phyloP scores from a whole-genome alignment of 176 grass and related monocot genomes.

The Metroxylon sagu region DNA sequence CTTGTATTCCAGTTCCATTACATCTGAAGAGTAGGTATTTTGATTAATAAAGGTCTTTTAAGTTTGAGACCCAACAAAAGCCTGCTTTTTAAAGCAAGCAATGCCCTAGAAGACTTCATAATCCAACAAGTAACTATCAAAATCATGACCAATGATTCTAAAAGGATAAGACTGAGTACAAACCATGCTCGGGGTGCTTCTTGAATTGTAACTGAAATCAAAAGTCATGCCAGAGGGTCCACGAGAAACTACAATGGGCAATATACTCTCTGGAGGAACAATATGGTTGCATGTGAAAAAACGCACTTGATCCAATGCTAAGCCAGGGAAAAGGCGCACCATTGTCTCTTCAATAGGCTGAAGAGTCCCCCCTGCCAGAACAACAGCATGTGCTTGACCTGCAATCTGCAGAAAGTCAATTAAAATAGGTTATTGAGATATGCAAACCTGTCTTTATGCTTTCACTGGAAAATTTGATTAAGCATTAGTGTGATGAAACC shows the following conservation, averaged over 20 bases:
- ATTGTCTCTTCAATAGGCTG: slow-evolving; percentile 98
- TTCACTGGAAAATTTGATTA: not conserved
- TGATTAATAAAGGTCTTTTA: too few relatives aligned
- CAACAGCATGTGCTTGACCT: slow-evolving; percentile 54
- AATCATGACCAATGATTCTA: too few relatives aligned
- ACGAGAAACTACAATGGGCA: slow-evolving; percentile 69
- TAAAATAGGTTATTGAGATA: too few relatives aligned
- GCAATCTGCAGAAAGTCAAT: slow-evolving; percentile 32
- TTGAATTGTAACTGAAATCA: slow-evolving; percentile 94
- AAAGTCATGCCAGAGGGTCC: slow-evolving; percentile 87
- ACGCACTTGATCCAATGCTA: slow-evolving; percentile 39
- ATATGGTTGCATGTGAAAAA: slow-evolving; percentile 93
- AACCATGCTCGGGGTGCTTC: slow-evolving; percentile 70
- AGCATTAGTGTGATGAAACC: slow-evolving; percentile 22
- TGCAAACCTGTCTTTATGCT: too few relatives aligned
- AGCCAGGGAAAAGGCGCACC: slow-evolving; percentile 57
- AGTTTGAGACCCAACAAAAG: not conserved
- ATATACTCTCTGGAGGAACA: slow-evolving; percentile 82
- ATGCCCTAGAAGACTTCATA: not conserved
- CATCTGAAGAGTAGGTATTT: too few relatives aligned
- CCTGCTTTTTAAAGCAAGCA: not conserved
- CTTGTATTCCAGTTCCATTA: too few relatives aligned
- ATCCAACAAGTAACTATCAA: not conserved
- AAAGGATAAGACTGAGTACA: slow-evolving; percentile 2
- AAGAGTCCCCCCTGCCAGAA: slow-evolving; percentile 81